Evolutionary conservation across 768 basidiomycete genomes (phyloP), one percentile per base, ranked within the genome.

Genomic region (Termitomyces sp.): DNA sequence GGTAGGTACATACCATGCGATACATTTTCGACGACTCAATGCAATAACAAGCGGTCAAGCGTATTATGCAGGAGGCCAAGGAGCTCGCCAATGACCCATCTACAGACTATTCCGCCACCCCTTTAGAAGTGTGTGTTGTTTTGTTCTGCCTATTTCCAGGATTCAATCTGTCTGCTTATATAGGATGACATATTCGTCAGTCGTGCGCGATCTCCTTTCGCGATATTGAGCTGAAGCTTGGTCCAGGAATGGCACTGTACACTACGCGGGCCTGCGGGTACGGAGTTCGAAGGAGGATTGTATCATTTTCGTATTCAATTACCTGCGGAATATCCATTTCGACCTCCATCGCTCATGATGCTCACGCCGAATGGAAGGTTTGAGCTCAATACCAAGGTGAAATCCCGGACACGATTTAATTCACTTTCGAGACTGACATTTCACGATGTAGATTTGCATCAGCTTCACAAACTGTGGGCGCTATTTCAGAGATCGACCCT

Each of bases 351-450:
- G 47, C 85, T 98, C 67, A 90, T 95, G 85, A 84, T 98, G 77
- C 84, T 98, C 45, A 98, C 95, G 12, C 96, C 96, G 6, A 96
- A 89, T 61, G 96, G 96, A n/a, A 83, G 96, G 45, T 98, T 98
- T 65, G 95, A 98, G 72, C 78, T 94, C 44, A 94, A 95, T 67
- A 93, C 94, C 52, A 96, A 96, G 86, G 94, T 91, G 16, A 43
- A 8, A 27, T 14, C 42, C 53, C 45, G 21, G 54, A 48, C 53
- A 35, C 12, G 54, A 27, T 35, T 34, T 41, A 1, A 28, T 14
- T 16, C 1, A 17, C 23, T 34, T 32, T n/a, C 27, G 4, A 44
- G 34, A 45, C 30, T 57, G 16, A 57, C 23, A 14, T 19, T 34
- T 48, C 60, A 35, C 46, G 57, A 14, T 59, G 39, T 57, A 94